Evolutionary conservation across 192 early-diverging fungal genomes (phyloP).

Genomic region (Entophlyctis helioformis): DNA sequence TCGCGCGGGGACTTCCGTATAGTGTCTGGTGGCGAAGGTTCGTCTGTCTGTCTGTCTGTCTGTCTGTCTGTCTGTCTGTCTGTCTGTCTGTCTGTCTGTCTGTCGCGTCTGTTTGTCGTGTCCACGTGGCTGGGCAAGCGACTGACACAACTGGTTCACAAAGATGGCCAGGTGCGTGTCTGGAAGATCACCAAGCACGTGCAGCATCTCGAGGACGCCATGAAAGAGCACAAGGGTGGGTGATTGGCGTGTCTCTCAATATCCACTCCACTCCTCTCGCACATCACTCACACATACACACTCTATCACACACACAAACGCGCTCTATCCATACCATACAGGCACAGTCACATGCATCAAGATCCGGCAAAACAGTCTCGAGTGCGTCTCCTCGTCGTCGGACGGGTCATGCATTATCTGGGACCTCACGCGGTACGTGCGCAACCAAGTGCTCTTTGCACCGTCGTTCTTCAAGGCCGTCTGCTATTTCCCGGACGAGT

Average conservation of each 20-base stretch:
- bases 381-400: constrained; percentile 39
- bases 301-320: neutral
- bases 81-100: too few species aligned
- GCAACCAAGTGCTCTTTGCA: constrained; percentile 52
- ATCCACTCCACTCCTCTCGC: neutral
- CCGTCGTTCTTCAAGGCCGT: constrained; percentile 47
- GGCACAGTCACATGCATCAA: constrained; percentile 49
- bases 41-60: too few species aligned
- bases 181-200: constrained; percentile 33
- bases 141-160: neutral
- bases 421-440: constrained; percentile 45
- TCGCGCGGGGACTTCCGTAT: constrained; percentile 33
- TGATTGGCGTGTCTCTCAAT: neutral
- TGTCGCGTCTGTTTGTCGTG: too few species aligned
- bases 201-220: constrained; percentile 33
- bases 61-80: too few species aligned
- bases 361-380: constrained; percentile 41
- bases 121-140: neutral
- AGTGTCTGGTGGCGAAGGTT: constrained; percentile 42
- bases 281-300: neutral
- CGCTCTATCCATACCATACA: neutral
- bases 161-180: constrained; percentile 45
- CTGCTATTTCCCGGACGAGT: constrained; percentile 44
- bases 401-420: constrained; percentile 50
- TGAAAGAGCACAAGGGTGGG: constrained; percentile 49